Base-by-base conservation (phyloP, 768 basidiomycete genomes). In the Rhodosporidiobolus odoratus region DNA sequence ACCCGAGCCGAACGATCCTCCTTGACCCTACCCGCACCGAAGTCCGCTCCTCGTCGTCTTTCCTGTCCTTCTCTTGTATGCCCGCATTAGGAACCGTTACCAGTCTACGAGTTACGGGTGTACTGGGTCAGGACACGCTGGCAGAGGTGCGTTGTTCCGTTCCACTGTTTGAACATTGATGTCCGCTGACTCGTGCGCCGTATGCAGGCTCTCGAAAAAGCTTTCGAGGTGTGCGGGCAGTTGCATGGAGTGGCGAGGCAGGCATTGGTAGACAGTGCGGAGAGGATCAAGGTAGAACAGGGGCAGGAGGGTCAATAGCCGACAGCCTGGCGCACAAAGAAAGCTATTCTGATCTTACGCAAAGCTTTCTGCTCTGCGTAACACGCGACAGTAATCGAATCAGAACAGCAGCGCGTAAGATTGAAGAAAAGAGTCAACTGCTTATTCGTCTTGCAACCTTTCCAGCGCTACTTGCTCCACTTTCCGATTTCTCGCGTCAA, bases 31-130 rank as follows among this genome's bases (percentile, higher is more conserved):
- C 85, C 0, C 84, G 86, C 62, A 83, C 84, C 50, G 94, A 97
- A 78, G 82, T 84, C 1, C 79, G 77, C 35, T 71, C 74, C 5
- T 85, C 89, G 4, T 81, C 82, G 19, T 89, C 89, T 0, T 86
- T 84, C n/a, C 71, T 97, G n/a, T 84, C 89, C 1, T 78, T 94
- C 23, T 86, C 92, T 1, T 89, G 88, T 67, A 87, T 99, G 83
- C 95, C 96, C 65, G 94, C 95, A 3, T 82, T 97, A 40, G 86
- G 85, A 38, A 88, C 85, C 12, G 81, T 93, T 17, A 94, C 92
- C 2, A 91, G 85, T 78, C 69, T 94, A n/a, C 92, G 90, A 89
- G 43, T 71, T 13, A 62, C 12, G 21, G 69, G 69, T 0, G 65
- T 35, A 12, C 47, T 57, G 35, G 53, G 40, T 21, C 40, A 43